Base-by-base conservation (phyloP, 192 early-diverging fungal species). In the Chytriomyces hyalinus region DNA sequence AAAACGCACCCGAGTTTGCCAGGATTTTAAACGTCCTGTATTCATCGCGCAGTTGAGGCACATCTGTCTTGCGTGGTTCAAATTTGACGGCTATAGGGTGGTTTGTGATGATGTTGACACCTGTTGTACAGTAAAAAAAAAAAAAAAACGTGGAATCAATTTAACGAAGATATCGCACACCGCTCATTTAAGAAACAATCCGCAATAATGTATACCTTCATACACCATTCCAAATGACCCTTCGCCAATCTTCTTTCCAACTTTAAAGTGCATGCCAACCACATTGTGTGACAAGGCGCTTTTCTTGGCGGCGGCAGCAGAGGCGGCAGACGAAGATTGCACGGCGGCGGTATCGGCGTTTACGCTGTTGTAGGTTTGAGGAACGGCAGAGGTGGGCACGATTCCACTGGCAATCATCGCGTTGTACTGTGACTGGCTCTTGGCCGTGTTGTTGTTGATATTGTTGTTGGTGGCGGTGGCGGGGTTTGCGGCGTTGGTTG, bases 181-280 rank as follows among this genome's bases (percentile, higher is more conserved):
- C 36, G 0, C 36, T 4, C 3, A 26, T 4, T 2, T 5, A 13
- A 20, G 47, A n/a, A 44, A 36, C 5, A 62, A 5, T 2, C 20
- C 22, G 53, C 36, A 46, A 48, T 17, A 43, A 46, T 10, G 5
- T 9, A 57, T 87, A 94, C 97, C 97, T 92, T 99, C 95, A 81
- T 97, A 98, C 73, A 99, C 97, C 85, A 97, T 92, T 67, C 97
- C 97, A 90, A 99, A 98, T 78, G 92, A 94, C 47, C 97, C 97
- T 82, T 97, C 96, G 59, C 96, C 97, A 85, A 99, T 95, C 84
- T 94, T 95, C 81, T 92, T 94, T 65, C 95, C 95, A 48, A 98
- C 95, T 80, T 92, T 94, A 83, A 93, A 99, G 82, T 98, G 96
- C 48, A 96, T 94, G 48, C 97, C 97, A 22, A 99, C 97, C 50